Conservation (phyloP, 2,329 filamentous ascomycete genomes). For the Xylariaceae sp. region DNA sequence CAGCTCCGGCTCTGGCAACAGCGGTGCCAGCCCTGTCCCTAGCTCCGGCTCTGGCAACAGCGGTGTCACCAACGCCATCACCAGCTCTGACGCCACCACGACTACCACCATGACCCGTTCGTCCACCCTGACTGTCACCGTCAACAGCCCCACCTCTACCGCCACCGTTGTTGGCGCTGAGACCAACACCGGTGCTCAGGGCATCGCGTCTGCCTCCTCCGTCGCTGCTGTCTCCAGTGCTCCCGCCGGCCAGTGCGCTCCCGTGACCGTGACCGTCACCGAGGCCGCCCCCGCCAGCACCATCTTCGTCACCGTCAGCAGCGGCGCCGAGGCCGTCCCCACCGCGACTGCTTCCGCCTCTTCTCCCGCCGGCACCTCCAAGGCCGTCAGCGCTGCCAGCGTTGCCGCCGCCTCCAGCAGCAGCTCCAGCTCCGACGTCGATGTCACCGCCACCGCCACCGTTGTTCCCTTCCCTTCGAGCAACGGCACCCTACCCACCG, state of each 20-base stretch:
- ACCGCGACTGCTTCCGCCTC: not conserved
- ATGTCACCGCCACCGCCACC: slow-evolving; percentile 33
- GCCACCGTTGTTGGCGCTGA: too few species aligned
- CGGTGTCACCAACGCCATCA: slow-evolving; percentile 13
- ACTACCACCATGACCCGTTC: slow-evolving; percentile 30
- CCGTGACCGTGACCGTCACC: slow-evolving; percentile 31
- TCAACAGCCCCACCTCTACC: slow-evolving; percentile 17
- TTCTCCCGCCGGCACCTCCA: slow-evolving; percentile 8
- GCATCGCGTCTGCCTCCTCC: too few species aligned
- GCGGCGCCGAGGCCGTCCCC: slow-evolving; percentile 1
- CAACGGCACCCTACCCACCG: slow-evolving; percentile 23
- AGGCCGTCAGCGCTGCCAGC: slow-evolving; percentile 5
- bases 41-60: slow-evolving; percentile 10
- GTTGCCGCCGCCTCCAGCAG: slow-evolving; percentile 9
- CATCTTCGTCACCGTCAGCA: slow-evolving; percentile 28
- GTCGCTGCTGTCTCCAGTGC: slow-evolving; percentile 13
- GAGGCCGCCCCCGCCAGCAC: slow-evolving; percentile 28
- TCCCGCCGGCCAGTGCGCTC: slow-evolving; percentile 17
- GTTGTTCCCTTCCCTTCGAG: slow-evolving; percentile 38
- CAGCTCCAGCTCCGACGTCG: slow-evolving; percentile 25
- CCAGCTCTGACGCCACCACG: slow-evolving; percentile 22
- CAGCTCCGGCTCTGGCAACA: slow-evolving; percentile 10
- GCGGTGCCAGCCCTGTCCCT: not conserved
- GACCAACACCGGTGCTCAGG: too few species aligned
- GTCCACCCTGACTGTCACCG: slow-evolving; percentile 31